Evolutionary conservation across 2,329 filamentous ascomycete species (phyloP).

Genomic region (Emydomyces testavorans): DNA sequence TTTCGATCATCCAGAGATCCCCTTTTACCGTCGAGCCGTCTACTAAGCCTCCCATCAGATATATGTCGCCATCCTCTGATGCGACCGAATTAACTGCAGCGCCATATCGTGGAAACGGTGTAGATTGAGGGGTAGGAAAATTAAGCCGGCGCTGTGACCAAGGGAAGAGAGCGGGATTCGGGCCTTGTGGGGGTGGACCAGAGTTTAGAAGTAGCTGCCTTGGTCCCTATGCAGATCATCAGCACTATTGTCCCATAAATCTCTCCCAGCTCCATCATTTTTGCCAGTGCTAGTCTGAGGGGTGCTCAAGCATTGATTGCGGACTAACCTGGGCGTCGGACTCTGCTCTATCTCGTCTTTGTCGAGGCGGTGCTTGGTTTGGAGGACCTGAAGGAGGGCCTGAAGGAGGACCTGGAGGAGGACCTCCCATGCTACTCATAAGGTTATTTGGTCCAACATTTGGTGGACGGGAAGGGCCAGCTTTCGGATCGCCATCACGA

Average conservation of each 20-base stretch:
- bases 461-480: constrained; percentile 51
- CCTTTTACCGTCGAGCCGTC: constrained; percentile 93
- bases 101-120: constrained; percentile 92
- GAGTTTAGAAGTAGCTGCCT: constrained; percentile 46
- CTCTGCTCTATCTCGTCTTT: constrained; percentile 43
- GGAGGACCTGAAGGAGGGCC: constrained; percentile 54
- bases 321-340: constrained; percentile 43
- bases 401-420: constrained; percentile 49
- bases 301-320: not conserved
- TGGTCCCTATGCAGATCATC: constrained; percentile 19
- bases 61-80: constrained; percentile 94
- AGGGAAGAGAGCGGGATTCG: constrained; percentile 76
- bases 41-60: constrained; percentile 93
- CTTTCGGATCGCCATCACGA: constrained; percentile 27
- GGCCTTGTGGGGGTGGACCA: constrained; percentile 31
- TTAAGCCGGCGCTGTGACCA: constrained; percentile 87
- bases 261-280: not conserved
- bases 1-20: constrained; percentile 95
- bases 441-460: constrained; percentile 49
- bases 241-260: not conserved
- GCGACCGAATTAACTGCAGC: constrained; percentile 86
- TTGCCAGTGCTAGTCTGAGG: not conserved
- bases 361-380: constrained; percentile 50
- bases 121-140: constrained; percentile 68
- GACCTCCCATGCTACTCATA: constrained; percentile 54